Conservation (phyloP, 2,329 filamentous ascomycete genomes). For the Paramyrothecium roridum region DNA sequence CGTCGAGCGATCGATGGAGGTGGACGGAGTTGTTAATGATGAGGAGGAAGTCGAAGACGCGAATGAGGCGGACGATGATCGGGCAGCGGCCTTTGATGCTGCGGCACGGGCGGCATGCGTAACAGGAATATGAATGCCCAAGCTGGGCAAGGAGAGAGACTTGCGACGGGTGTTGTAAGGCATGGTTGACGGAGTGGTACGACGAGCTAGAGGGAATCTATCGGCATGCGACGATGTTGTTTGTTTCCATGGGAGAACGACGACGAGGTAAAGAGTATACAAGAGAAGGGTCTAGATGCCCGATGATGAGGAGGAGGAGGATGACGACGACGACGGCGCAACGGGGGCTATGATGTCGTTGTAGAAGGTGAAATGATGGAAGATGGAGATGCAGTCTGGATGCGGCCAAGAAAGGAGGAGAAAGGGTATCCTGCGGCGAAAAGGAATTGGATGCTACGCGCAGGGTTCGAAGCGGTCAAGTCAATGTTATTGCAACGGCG, state of each 20-base stretch:
- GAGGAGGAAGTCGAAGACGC: slow-evolving; percentile 21
- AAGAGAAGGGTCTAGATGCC: not conserved
- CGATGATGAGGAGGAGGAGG: no score
- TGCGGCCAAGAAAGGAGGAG: not conserved
- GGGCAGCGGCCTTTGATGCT: slow-evolving; percentile 37
- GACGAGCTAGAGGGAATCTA: slow-evolving; percentile 3
- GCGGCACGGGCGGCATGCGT: slow-evolving; percentile 57
- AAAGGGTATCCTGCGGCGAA: not conserved
- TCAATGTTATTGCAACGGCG: not conserved
- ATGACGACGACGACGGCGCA: slow-evolving; percentile 4
- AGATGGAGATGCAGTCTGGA: slow-evolving; percentile 5
- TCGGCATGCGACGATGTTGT: slow-evolving; percentile 9
- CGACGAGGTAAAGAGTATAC: not conserved
- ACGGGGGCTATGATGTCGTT: slow-evolving; percentile 5
- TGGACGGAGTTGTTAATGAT: slow-evolving; percentile 25
- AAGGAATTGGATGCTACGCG: not conserved
- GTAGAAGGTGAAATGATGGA: not conserved
- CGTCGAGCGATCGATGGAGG: slow-evolving; percentile 24
- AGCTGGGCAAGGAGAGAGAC: slow-evolving; percentile 85
- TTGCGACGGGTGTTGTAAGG: slow-evolving; percentile 97
- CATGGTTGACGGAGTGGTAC: slow-evolving; percentile 48
- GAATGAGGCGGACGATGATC: slow-evolving; percentile 19
- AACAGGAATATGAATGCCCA: slow-evolving; percentile 85
- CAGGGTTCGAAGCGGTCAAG: not conserved
- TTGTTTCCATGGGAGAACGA: slow-evolving; percentile 12